These are phyloP conservation scores for Nannochloris sp. DNA, from an alignment of 139 green algal species.

Conservation along the genomic window DNA sequence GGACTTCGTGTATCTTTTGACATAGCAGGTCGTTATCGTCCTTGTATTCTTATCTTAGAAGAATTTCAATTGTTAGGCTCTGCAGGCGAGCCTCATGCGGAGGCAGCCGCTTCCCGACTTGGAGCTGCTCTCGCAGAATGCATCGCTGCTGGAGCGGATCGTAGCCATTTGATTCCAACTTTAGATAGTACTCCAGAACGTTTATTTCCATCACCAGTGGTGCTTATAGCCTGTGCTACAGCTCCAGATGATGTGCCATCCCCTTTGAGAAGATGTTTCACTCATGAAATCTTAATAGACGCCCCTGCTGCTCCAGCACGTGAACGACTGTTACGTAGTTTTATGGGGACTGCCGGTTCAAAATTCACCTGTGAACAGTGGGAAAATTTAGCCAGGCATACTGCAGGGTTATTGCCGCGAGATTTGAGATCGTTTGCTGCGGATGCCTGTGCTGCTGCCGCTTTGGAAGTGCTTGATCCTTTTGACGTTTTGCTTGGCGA, in stretches of 20 bases:
- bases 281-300: conserved; percentile 58
- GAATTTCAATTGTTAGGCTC: conserved; percentile 34
- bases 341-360: neutral
- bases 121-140: conserved; percentile 26
- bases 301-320: conserved; percentile 20
- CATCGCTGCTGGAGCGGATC: conserved; percentile 10
- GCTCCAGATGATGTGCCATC: conserved; percentile 44
- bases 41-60: conserved; percentile 47
- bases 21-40: conserved; percentile 42
- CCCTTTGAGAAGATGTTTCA: conserved; percentile 73
- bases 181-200: neutral
- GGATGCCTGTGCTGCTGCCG: conserved; percentile 40
- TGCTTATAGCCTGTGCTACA: conserved; percentile 47
- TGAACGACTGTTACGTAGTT: conserved; percentile 25
- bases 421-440: conserved; percentile 65
- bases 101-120: conserved; percentile 17
- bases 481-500: neutral
- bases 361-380: conserved; percentile 4
- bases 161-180: neutral
- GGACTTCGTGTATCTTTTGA: conserved; percentile 41
- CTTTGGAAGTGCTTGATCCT: conserved; percentile 8
- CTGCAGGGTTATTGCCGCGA: conserved; percentile 63
- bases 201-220: conserved; percentile 19
- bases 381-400: conserved; percentile 43
- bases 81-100: neutral